Conservation (phyloP, 805 yeast genomes). For the Saccharomycopsis javanensis region DNA sequence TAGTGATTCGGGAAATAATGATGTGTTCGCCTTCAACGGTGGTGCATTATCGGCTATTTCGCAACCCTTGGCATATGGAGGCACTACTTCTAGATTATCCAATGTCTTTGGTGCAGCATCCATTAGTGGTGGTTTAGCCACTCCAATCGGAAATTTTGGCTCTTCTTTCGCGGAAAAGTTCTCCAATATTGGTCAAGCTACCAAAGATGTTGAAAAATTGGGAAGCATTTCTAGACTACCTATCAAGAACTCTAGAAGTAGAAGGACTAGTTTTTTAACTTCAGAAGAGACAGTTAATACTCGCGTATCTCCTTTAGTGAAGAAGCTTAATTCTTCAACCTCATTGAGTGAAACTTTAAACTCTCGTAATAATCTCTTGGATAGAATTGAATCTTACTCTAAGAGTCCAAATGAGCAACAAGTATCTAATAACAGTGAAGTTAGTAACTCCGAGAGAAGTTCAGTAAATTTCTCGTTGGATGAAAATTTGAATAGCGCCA, state of each 20-base stretch:
- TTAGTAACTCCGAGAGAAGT: constrained; percentile 9
- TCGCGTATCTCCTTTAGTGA: constrained; percentile 19
- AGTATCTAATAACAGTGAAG: constrained; percentile 22
- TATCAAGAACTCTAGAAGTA: constrained; percentile 28
- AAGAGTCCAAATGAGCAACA: constrained; percentile 35
- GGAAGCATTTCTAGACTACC: constrained; percentile 33
- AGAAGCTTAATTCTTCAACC: constrained; percentile 23
- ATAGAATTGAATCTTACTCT: constrained; percentile 44
- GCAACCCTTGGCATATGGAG: constrained; percentile 32
- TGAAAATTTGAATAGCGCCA: constrained; percentile 14
- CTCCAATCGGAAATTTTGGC: constrained; percentile 23
- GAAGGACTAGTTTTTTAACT: constrained; percentile 44
- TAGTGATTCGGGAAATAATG: constrained; percentile 30
- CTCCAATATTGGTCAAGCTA: constrained; percentile 56
- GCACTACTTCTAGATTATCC: constrained; percentile 25
- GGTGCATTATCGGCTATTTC: constrained; percentile 40
- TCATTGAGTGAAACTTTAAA: constrained; percentile 26
- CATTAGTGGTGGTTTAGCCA: constrained; percentile 40
- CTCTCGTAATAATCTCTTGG: constrained; percentile 26
- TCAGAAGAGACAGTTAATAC: constrained; percentile 22
- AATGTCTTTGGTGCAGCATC: constrained; percentile 45
- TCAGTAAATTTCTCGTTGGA: constrained; percentile 8
- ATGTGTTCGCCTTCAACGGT: constrained; percentile 30
- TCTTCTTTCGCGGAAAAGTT: constrained; percentile 50
- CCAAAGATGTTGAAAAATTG: constrained; percentile 48